Evolutionary conservation across 495 filamentous ascomycete species (phyloP).

Genomic region (Friedmanniomyces endolithicus): DNA sequence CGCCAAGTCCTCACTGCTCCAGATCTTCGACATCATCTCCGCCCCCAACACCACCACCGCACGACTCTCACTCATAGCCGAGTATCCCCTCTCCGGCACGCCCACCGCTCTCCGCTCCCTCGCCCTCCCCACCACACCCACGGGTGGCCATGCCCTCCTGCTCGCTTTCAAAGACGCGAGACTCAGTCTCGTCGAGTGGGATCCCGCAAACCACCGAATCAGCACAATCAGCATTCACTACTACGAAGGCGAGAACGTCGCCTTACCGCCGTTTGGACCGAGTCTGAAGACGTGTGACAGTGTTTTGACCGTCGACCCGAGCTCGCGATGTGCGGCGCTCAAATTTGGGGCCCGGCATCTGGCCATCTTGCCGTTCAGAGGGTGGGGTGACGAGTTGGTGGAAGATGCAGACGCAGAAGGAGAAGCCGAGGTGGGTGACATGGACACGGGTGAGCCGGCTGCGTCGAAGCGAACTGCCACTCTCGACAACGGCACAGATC

Average conservation of each 20-base stretch:
- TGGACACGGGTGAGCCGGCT: slow-evolving; percentile 50
- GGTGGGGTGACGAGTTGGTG: slow-evolving; percentile 71
- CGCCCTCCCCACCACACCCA: slow-evolving; percentile 52
- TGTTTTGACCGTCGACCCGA: slow-evolving; percentile 76
- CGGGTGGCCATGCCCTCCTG: slow-evolving; percentile 76
- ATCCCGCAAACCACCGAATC: slow-evolving; percentile 62
- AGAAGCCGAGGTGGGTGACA: slow-evolving; percentile 51
- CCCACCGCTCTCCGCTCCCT: slow-evolving; percentile 70
- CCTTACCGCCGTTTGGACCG: slow-evolving; percentile 59
- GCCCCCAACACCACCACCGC: slow-evolving; percentile 31
- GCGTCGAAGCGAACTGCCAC: slow-evolving; percentile 16
- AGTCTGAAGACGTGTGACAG: slow-evolving; percentile 57
- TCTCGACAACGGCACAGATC: slow-evolving; percentile 36
- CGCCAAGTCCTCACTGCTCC: slow-evolving; percentile 79
- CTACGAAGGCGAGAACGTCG: slow-evolving; percentile 86
- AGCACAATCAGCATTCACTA: slow-evolving; percentile 90
- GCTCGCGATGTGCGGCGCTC: slow-evolving; percentile 81
- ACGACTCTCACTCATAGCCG: slow-evolving; percentile 74
- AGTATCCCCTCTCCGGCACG: slow-evolving; percentile 70
- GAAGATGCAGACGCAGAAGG: slow-evolving; percentile 31
- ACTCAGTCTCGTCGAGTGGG: slow-evolving; percentile 87
- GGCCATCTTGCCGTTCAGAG: slow-evolving; percentile 86
- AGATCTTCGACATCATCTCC: slow-evolving; percentile 52
- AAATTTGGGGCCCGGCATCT: slow-evolving; percentile 82
- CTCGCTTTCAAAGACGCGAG: slow-evolving; percentile 81